phyloP scores from a whole-genome alignment of 192 early-diverging fungal genomes.

The Entophlyctis helioformis region DNA sequence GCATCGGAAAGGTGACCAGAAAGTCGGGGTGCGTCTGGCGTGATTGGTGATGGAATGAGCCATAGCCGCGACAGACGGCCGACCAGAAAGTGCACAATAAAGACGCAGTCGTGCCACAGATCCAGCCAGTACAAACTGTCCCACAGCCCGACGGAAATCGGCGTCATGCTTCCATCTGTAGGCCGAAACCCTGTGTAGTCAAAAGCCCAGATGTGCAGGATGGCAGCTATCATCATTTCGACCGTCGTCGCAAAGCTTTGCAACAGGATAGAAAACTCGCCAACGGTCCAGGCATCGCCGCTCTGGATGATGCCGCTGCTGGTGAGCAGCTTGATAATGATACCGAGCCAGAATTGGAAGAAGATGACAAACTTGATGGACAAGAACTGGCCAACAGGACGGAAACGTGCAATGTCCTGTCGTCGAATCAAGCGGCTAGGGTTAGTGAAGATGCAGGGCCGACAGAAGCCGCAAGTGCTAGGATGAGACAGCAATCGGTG shows the following conservation, averaged over 20 bases:
- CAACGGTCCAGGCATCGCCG: slow-evolving; percentile 38
- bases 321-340: slow-evolving; percentile 35
- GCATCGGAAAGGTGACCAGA: too few relatives aligned
- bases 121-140: too few relatives aligned
- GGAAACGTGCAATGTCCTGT: slow-evolving; percentile 1
- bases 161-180: too few relatives aligned
- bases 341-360: slow-evolving; percentile 37
- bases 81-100: too few relatives aligned
- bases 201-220: slow-evolving; percentile 33
- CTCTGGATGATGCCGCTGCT: slow-evolving; percentile 20
- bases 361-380: slow-evolving; percentile 30
- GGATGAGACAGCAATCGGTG: too few relatives aligned
- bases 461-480: too few relatives aligned
- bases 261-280: slow-evolving; percentile 27
- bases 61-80: too few relatives aligned
- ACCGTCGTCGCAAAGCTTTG: slow-evolving; percentile 30
- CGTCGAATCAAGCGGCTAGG: not conserved
- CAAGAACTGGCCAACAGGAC: slow-evolving; percentile 7
- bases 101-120: too few relatives aligned
- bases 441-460: too few relatives aligned
- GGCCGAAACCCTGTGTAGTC: not conserved
- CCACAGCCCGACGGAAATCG: too few relatives aligned
- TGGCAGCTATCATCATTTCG: slow-evolving; percentile 39
- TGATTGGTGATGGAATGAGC: too few relatives aligned
- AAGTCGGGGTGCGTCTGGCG: too few relatives aligned